These are phyloP conservation scores for Globisporangium recalcitrans DNA, from an alignment of 352 stramenopile species.

Conservation along the genomic window DNA sequence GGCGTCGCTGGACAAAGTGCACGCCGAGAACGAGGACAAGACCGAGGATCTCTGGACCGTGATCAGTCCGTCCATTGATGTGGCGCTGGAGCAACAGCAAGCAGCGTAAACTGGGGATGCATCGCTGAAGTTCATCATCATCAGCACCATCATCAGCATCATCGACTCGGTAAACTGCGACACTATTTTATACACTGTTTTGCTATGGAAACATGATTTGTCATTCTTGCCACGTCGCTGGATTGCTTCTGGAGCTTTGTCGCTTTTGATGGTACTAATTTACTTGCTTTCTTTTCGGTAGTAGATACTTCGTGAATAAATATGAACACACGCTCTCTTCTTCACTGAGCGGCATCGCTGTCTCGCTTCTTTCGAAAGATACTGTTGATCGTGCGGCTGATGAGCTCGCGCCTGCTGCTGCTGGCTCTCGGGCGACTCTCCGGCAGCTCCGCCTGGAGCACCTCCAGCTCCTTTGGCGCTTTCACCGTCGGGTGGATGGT, in stretches of 20 bases:
- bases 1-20: conserved; percentile 27
- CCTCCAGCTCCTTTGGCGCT: conserved; percentile 12
- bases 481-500: conserved; percentile 7
- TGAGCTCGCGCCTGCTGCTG: conserved; percentile 3
- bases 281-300: conserved; percentile 9
- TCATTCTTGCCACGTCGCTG: background rate
- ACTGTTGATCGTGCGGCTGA: conserved; percentile 7
- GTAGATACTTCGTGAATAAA: conserved; percentile 16
- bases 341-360: background rate
- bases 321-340: conserved; percentile 2
- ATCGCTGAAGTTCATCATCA: background rate
- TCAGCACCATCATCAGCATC: background rate
- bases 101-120: conserved; percentile 15
- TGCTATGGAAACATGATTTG: background rate
- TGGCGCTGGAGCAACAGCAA: conserved; percentile 5
- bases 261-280: conserved; percentile 17
- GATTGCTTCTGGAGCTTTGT: background rate
- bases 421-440: background rate
- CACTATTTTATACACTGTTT: background rate
- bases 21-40: conserved; percentile 36
- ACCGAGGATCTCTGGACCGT: conserved; percentile 46
- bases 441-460: conserved; percentile 9
- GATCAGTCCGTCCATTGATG: conserved; percentile 25
- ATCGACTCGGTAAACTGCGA: background rate
- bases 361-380: conserved; percentile 11